Evolutionary conservation across 768 basidiomycete species (phyloP), one percentile per base, ranked within the genome.

Genomic region (Amanita phalloides): DNA sequence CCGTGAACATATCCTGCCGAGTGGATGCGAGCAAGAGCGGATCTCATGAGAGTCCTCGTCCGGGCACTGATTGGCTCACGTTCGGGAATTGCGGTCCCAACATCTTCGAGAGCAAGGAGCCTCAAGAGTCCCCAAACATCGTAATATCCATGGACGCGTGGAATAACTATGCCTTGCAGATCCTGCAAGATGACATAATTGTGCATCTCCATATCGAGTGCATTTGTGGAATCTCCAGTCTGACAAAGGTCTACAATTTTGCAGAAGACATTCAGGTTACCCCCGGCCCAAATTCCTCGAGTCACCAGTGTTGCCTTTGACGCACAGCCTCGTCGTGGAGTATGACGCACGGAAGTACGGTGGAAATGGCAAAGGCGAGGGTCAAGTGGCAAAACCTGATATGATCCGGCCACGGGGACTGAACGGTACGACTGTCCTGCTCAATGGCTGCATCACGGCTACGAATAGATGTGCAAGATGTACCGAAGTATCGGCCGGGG

Each of bases 91-190:
- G 56, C 51, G n/a, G 17, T 48, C 14, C 54, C 56, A 23, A 57
- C 56, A n/a, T 26, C 33, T 55, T 57, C 50, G 14, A 57, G 50
- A 52, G 56, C 54, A 49, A 57, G 56, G 51, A 57, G 38, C 26
- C 45, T 35, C 51, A 57, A 26, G 7, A 57, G 21, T 51, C 53
- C 56, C 53, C 56, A 57, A 52, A 57, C 49, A 44, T 55, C 37
- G 45, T 55, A 57, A 44, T 53, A 57, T 37, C 56, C 54, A 45
- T 41, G 28, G 37, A 55, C 46, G 14, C 43, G 33, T 30, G 43
- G 43, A 25, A 44, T 44, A 21, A 44, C 43, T 25, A 21, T 25
- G 43, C 43, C 43, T 44, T 44, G 43, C 20, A 44, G 20, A 44
- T 44, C n/a, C 23, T 44, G 43, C 43, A 44, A 25, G 23, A 21